Evolutionary conservation across 306 rosid genomes (phyloP).

Genomic region (Vigna mungo): DNA sequence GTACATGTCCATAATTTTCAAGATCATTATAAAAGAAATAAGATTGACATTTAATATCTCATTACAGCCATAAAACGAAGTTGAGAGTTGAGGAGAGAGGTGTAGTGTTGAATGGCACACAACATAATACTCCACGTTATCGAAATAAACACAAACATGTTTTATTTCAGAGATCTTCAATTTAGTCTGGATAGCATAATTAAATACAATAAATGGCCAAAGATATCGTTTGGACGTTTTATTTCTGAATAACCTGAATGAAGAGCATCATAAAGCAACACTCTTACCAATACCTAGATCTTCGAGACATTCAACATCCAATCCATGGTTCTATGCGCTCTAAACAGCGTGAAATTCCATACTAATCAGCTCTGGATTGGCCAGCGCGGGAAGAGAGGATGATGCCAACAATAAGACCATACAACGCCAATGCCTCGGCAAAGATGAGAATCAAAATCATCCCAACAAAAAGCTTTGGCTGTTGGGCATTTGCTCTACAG

Average conservation of each 20-base stretch:
- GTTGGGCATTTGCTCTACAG: slow-evolving; percentile 72
- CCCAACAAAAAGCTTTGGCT: slow-evolving; percentile 74
- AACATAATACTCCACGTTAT: slow-evolving; percentile 10
- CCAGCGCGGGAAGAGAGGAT: slow-evolving; percentile 84
- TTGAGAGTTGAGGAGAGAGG: not conserved
- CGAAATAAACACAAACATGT: slow-evolving; percentile 29
- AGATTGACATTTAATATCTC: not conserved
- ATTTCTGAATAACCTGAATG: slow-evolving; percentile 46
- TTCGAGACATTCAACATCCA: slow-evolving; percentile 23
- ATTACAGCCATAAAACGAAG: not conserved
- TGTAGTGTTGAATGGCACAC: not conserved
- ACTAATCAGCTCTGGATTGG: slow-evolving; percentile 76
- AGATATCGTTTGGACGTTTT: slow-evolving; percentile 50
- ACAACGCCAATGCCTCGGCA: slow-evolving; percentile 78
- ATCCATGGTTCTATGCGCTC: slow-evolving; percentile 30
- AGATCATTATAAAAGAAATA: not conserved
- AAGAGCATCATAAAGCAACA: slow-evolving; percentile 37
- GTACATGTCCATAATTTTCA: slow-evolving; percentile 11
- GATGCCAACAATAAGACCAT: slow-evolving; percentile 82
- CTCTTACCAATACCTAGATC: slow-evolving; percentile 17
- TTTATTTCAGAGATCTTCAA: slow-evolving; percentile 36
- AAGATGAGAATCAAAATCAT: slow-evolving; percentile 84
- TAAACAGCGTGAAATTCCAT: not conserved
- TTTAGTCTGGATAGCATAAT: slow-evolving; percentile 40
- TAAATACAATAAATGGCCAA: slow-evolving; percentile 24